Conservation (phyloP, 164 flowering plant genomes). For the Houttuynia cordata region DNA sequence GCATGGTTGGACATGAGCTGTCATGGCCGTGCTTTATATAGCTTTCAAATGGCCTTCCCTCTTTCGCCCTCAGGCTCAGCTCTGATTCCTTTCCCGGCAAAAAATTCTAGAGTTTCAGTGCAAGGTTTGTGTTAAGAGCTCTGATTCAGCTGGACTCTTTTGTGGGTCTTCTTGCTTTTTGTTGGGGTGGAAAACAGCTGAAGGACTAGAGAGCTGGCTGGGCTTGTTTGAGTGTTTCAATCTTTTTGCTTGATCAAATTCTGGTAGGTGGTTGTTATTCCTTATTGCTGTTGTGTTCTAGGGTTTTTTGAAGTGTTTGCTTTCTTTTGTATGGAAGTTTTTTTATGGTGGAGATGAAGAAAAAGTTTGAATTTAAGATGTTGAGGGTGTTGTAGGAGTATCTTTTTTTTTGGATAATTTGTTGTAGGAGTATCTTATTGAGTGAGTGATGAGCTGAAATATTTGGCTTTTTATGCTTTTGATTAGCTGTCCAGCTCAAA, state of each 20-base stretch:
- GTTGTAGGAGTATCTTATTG: too few relatives aligned
- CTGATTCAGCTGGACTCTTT: background rate
- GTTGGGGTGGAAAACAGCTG: background rate
- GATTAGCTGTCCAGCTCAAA: too few relatives aligned
- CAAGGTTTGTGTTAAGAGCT: background rate
- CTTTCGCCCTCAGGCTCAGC: background rate
- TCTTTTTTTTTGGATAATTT: too few relatives aligned
- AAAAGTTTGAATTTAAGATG: background rate
- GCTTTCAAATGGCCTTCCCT: background rate
- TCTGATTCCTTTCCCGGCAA: background rate
- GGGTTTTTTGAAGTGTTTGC: too few relatives aligned
- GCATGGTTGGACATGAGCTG: background rate
- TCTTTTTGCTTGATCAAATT: too few relatives aligned
- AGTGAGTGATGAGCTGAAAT: too few relatives aligned
- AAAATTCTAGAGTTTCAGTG: background rate
- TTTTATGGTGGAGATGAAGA: background rate
- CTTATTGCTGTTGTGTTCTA: background rate
- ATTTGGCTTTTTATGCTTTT: too few relatives aligned
- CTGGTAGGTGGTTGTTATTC: background rate
- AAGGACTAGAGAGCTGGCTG: too few relatives aligned
- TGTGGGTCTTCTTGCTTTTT: background rate
- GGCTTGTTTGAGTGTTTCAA: too few relatives aligned
- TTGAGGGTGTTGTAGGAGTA: background rate
- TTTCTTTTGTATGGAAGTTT: too few relatives aligned
- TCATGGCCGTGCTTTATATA: background rate